phyloP scores from a whole-genome alignment of 2,329 filamentous ascomycete species.

The Penicillium sumatraense region DNA sequence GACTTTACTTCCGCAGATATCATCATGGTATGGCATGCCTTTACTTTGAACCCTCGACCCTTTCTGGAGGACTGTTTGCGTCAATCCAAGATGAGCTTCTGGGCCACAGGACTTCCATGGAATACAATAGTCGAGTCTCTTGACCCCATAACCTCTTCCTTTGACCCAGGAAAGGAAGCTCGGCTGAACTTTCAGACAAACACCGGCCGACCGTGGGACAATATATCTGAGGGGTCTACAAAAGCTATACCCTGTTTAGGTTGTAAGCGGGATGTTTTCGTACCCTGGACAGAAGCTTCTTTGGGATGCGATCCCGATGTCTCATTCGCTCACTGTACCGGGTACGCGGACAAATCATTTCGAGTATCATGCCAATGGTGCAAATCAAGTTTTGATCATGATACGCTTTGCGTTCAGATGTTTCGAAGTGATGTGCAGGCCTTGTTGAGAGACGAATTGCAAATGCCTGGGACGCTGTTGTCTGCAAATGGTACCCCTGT shows the following conservation, averaged over 20 bases:
- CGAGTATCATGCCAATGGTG: conserved; percentile 58
- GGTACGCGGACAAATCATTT: conserved; percentile 54
- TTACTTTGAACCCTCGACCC: conserved; percentile 75
- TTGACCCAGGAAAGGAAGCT: neutral
- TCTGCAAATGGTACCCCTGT: conserved; percentile 58
- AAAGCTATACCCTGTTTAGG: conserved; percentile 39
- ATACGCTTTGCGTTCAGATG: conserved; percentile 64
- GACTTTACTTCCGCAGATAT: too few species aligned
- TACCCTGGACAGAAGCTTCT: conserved; percentile 63
- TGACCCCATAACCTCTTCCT: conserved; percentile 43
- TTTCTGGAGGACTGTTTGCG: conserved; percentile 76
- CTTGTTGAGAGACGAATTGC: conserved; percentile 53
- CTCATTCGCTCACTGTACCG: conserved; percentile 31
- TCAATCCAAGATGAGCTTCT: conserved; percentile 58
- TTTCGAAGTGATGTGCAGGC: conserved; percentile 62
- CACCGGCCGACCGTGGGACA: neutral
- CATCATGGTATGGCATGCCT: conserved; percentile 78
- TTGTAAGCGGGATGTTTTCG: conserved; percentile 50
- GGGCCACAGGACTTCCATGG: conserved; percentile 72
- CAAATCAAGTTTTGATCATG: conserved; percentile 55
- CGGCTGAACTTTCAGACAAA: neutral
- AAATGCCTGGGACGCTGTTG: conserved; percentile 72
- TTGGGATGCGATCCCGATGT: conserved; percentile 26
- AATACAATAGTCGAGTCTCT: conserved; percentile 62
- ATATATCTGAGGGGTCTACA: neutral